These are phyloP conservation scores for Rugonectria rugulosa DNA, from an alignment of 2,329 filamentous ascomycete genomes.

Conservation along the genomic window DNA sequence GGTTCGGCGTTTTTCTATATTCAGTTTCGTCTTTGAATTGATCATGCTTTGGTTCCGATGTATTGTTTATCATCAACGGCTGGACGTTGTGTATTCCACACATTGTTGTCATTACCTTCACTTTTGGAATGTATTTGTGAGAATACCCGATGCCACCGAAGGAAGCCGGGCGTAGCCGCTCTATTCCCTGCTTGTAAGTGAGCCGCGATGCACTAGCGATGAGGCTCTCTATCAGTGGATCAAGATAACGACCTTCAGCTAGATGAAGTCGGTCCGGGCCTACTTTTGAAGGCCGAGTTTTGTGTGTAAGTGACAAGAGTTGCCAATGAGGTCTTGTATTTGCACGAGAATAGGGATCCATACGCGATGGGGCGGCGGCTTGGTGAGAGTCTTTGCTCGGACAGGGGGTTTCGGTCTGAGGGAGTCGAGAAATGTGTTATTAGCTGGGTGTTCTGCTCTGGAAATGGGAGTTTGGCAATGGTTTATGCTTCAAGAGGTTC, in stretches of 20 bases:
- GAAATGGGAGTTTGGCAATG: neutral
- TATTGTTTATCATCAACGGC: no score
- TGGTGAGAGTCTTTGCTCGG: neutral
- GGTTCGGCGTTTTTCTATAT: no score
- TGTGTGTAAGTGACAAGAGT: neutral
- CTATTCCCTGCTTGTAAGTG: neutral
- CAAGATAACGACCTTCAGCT: conserved; percentile 1
- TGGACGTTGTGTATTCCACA: no score
- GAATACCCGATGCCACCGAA: neutral
- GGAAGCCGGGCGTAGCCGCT: conserved; percentile 9
- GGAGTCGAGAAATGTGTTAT: neutral
- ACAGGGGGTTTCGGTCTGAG: neutral
- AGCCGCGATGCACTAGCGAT: neutral
- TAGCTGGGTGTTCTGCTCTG: neutral
- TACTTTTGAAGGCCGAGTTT: neutral
- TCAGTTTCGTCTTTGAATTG: no score
- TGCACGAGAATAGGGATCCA: neutral
- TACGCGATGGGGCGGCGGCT: neutral
- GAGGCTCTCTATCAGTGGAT: neutral
- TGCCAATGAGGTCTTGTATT: neutral
- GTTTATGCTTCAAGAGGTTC: no score
- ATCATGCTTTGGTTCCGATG: no score
- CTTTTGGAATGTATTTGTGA: no score
- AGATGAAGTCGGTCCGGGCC: neutral
- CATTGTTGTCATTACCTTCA: neutral